Conservation (phyloP, 345 rosid genomes). For the Pistacia vera region DNA sequence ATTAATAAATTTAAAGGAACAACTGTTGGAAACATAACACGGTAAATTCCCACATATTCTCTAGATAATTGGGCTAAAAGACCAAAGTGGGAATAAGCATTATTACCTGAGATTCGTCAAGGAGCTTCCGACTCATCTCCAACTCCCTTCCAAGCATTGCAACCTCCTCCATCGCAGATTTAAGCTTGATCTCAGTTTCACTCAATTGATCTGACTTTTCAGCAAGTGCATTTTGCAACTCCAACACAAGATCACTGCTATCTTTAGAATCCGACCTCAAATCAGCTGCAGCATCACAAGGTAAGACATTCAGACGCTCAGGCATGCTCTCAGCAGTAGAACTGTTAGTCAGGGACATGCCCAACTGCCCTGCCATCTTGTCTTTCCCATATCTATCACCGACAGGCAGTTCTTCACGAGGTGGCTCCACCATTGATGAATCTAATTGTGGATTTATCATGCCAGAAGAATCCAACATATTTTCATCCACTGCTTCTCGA, state of each 20-base stretch:
- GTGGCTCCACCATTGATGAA: conserved; percentile 85
- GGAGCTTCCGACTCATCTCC: conserved; percentile 77
- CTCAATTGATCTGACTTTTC: conserved; percentile 61
- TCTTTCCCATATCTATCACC: conserved; percentile 66
- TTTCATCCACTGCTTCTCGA: conserved; percentile 92
- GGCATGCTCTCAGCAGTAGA: conserved; percentile 89
- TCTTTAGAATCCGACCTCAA: conserved; percentile 41
- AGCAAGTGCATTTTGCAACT: conserved; percentile 56
- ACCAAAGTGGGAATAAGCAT: background rate
- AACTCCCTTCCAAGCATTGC: conserved; percentile 65
- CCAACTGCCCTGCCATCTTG: conserved; percentile 53
- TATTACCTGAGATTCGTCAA: conserved; percentile 95
- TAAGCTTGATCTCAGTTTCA: conserved; percentile 70
- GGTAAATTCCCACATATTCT: background rate
- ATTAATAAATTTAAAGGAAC: background rate
- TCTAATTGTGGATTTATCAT: conserved; percentile 70
- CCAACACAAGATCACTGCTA: conserved; percentile 43
- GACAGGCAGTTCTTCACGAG: conserved; percentile 53
- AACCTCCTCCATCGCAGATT: conserved; percentile 74
- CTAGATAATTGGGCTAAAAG: background rate
- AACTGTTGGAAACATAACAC: background rate
- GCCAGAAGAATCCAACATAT: conserved; percentile 91
- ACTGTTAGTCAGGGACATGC: conserved; percentile 77
- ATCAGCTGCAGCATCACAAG: conserved; percentile 45
- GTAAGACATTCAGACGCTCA: conserved; percentile 42